Conservation (phyloP, 2,329 filamentous ascomycete genomes). For the Colletotrichum orbiculare region DNA sequence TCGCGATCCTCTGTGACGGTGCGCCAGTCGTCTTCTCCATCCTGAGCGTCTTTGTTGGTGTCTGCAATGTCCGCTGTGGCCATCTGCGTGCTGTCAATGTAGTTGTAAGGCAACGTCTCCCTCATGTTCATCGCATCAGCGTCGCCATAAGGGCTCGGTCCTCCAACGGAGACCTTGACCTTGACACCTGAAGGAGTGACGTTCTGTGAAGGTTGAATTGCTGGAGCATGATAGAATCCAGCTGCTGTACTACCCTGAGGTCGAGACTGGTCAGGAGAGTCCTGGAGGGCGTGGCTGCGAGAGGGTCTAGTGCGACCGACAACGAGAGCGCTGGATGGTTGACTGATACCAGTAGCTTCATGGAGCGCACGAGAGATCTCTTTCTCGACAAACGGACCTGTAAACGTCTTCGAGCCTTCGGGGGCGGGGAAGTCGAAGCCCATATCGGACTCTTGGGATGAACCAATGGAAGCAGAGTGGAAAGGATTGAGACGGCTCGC, state of each 20-base stretch:
- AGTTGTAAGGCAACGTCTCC: constrained; percentile 17
- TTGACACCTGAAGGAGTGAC: constrained; percentile 29
- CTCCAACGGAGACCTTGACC: constrained; percentile 23
- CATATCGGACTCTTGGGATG: constrained; percentile 28
- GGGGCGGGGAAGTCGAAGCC: constrained; percentile 13
- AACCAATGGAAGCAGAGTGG: constrained; percentile 27
- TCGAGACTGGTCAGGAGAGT: constrained; percentile 5
- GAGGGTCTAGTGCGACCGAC: constrained; percentile 17
- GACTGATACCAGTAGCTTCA: constrained; percentile 26
- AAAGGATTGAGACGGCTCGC: constrained; percentile 30
- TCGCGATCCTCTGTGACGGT: constrained; percentile 35
- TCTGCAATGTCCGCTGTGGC: constrained; percentile 7
- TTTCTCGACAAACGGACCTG: constrained; percentile 27
- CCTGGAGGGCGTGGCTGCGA: background rate
- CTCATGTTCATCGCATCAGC: constrained; percentile 18
- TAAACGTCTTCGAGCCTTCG: constrained; percentile 21
- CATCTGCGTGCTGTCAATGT: constrained; percentile 22
- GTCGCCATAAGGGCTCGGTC: background rate
- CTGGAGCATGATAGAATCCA: constrained; percentile 33
- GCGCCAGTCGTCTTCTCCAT: constrained; percentile 35
- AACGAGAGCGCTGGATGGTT: constrained; percentile 34
- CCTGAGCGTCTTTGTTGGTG: constrained; percentile 2
- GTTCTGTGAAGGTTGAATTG: constrained; percentile 32
- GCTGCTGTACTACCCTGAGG: background rate
- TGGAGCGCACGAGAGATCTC: constrained; percentile 36